These are phyloP conservation scores for Spathaspora arborariae DNA, from an alignment of 805 yeast species.

Conservation along the genomic window DNA sequence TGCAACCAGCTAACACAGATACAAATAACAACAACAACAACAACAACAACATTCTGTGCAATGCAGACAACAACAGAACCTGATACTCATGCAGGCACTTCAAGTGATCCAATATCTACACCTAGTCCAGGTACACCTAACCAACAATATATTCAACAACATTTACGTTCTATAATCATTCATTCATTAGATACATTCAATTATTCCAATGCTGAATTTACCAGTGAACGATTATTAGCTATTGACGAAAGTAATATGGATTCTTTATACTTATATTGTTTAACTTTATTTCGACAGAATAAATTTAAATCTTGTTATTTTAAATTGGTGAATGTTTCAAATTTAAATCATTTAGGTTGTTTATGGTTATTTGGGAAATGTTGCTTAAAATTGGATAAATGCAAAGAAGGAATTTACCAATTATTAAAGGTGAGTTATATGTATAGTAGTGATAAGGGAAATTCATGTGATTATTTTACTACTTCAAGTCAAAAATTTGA, in stretches of 20 bases:
- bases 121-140: constrained; percentile 8
- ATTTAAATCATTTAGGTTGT: constrained; percentile 65
- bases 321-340: constrained; percentile 18
- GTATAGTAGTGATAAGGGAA: constrained; percentile 21
- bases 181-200: constrained; percentile 71
- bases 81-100: neutral
- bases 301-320: constrained; percentile 63
- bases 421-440: constrained; percentile 26
- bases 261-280: constrained; percentile 65
- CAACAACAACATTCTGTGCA: neutral
- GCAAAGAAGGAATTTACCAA: constrained; percentile 58
- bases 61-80: neutral
- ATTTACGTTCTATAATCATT: constrained; percentile 57
- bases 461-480: constrained; percentile 10
- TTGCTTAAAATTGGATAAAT: constrained; percentile 52
- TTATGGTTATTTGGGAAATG: constrained; percentile 69
- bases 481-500: constrained; percentile 19
- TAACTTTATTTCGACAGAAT: constrained; percentile 56
- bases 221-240: constrained; percentile 77
- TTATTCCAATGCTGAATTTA: constrained; percentile 74
- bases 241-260: constrained; percentile 52
- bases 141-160: constrained; percentile 26
- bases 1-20: neutral
- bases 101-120: neutral
- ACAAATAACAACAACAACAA: neutral